These are phyloP conservation scores for Dillenia suffruticosa DNA, from an alignment of 164 flowering plant genomes.

Conservation along the genomic window DNA sequence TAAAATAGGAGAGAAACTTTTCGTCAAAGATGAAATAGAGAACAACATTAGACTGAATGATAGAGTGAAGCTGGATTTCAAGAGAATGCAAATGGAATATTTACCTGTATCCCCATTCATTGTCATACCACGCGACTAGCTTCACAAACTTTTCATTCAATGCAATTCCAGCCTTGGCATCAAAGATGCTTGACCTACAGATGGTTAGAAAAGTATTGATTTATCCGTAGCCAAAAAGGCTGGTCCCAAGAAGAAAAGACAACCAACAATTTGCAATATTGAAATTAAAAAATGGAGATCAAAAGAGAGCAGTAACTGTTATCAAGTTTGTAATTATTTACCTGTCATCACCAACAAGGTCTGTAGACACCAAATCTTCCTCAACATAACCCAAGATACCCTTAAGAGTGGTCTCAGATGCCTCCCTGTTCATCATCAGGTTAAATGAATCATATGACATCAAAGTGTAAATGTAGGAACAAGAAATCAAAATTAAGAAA, in stretches of 20 bases:
- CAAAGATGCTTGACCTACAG: slow-evolving; percentile 88
- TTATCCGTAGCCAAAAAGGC: not conserved
- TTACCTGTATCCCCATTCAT: too few species aligned
- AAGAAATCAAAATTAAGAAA: not conserved
- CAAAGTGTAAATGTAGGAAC: not conserved
- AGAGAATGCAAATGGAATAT: not conserved
- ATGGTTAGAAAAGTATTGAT: too few species aligned
- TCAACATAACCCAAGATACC: slow-evolving; percentile 88
- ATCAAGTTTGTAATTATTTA: slow-evolving; percentile 5
- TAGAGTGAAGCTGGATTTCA: too few species aligned
- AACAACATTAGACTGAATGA: not conserved
- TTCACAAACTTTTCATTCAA: slow-evolving; percentile 71
- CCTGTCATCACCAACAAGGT: slow-evolving; percentile 89
- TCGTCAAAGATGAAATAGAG: not conserved
- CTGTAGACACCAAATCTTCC: slow-evolving; percentile 90
- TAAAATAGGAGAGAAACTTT: slow-evolving; percentile 5
- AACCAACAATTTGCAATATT: not conserved
- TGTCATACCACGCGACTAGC: slow-evolving; percentile 87
- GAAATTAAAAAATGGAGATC: not conserved
- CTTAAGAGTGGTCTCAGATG: too few species aligned
- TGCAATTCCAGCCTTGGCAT: slow-evolving; percentile 98
- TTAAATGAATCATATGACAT: not conserved
- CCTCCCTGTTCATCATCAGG: slow-evolving; percentile 43
- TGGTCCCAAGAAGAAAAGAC: not conserved
- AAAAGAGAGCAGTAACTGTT: not conserved